Conservation (phyloP, 805 yeast genomes). For the Sugiyamaella smithiae region DNA sequence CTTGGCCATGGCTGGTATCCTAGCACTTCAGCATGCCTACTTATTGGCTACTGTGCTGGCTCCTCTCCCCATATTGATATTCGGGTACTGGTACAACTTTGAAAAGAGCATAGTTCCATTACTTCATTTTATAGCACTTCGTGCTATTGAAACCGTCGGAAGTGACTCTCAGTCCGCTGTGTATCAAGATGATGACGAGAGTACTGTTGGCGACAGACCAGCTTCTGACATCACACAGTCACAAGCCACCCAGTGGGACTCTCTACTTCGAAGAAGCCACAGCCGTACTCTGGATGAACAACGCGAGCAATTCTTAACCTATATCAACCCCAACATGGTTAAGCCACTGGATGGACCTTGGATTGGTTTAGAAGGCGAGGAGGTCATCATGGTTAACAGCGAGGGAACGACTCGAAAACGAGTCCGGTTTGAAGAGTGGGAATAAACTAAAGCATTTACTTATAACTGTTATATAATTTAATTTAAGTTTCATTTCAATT, state of each 20-base stretch:
- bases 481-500: too few species aligned
- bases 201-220: not conserved
- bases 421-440: constrained; percentile 44
- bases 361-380: constrained; percentile 60
- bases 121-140: constrained; percentile 78
- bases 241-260: constrained; percentile 6
- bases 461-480: too few species aligned
- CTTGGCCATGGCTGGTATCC: constrained; percentile 87
- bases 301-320: constrained; percentile 66
- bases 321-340: constrained; percentile 72
- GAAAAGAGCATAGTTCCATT: constrained; percentile 78
- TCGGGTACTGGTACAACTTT: constrained; percentile 71
- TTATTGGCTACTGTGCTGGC: constrained; percentile 64
- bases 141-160: constrained; percentile 55
- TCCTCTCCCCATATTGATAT: constrained; percentile 72
- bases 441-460: constrained; percentile 28
- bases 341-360: constrained; percentile 81
- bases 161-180: constrained; percentile 6
- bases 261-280: constrained; percentile 27
- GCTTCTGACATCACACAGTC: constrained; percentile 1
- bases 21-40: constrained; percentile 79
- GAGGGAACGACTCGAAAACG: constrained; percentile 40
- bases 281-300: constrained; percentile 70
- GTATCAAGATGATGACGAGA: constrained; percentile 12
- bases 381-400: constrained; percentile 48